A percentile compares a stretch with the other conserved stretches of the same genome.
Evolutionary conservation across 2,329 filamentous ascomycete genomes (phyloP).

Genomic region (Penicillium psychrosexuale): DNA sequence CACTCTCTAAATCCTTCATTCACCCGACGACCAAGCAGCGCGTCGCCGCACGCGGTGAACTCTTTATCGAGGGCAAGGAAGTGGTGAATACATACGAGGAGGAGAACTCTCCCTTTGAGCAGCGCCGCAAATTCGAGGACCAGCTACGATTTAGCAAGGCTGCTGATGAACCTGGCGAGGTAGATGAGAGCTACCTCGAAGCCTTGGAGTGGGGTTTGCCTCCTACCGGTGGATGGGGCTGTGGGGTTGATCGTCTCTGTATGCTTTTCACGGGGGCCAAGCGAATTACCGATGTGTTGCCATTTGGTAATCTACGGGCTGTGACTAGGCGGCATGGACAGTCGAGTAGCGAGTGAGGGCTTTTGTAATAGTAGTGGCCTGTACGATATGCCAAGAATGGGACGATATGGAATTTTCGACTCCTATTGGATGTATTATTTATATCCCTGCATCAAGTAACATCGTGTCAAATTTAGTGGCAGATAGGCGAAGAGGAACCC

Average conservation of each 20-base stretch:
- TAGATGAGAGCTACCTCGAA: conserved; percentile 79
- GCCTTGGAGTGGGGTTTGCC: conserved; percentile 85
- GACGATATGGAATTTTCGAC: background rate
- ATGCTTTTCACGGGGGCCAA: conserved; percentile 82
- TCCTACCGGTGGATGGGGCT: conserved; percentile 96
- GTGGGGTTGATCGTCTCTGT: conserved; percentile 82
- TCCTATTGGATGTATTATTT: background rate
- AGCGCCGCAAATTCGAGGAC: conserved; percentile 75
- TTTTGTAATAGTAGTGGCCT: background rate
- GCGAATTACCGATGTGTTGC: conserved; percentile 80
- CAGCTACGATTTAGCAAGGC: conserved; percentile 51
- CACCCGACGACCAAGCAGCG: conserved; percentile 66
- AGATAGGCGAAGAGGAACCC: background rate
- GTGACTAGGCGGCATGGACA: conserved; percentile 34
- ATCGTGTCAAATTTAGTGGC: background rate
- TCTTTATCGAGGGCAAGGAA: conserved; percentile 77
- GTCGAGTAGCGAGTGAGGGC: conserved; percentile 2
- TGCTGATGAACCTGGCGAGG: conserved; percentile 48
- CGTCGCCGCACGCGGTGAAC: conserved; percentile 77
- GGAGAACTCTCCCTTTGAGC: conserved; percentile 87
- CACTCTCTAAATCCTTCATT: conserved; percentile 80
- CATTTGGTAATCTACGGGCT: conserved; percentile 76
- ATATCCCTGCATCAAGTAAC: background rate
- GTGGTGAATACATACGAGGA: conserved; percentile 98
- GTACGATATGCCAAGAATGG: conserved; percentile 6